These are phyloP conservation scores for Halophytophthora polymorphica DNA, from an alignment of 352 stramenopile species.

Conservation along the genomic window DNA sequence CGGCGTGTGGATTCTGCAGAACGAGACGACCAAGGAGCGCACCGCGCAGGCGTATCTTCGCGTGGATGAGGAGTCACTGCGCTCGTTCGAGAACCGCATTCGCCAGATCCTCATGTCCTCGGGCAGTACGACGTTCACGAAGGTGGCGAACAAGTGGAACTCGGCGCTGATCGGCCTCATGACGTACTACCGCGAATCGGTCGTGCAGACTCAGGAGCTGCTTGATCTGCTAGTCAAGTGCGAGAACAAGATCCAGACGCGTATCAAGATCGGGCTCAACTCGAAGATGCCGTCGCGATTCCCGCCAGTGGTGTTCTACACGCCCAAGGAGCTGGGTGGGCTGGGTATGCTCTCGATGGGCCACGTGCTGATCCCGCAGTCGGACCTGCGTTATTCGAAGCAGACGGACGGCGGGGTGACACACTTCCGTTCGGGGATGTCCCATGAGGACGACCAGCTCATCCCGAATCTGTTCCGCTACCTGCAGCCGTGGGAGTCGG, in stretches of 20 bases:
- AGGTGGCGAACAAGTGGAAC: conserved; percentile 99
- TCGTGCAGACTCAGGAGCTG: conserved; percentile 99
- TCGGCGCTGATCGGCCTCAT: conserved; percentile 96
- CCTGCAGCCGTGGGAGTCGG: conserved; percentile 97
- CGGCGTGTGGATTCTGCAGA: conserved; percentile 99
- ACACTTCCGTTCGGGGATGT: conserved; percentile 98
- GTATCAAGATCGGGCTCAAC: conserved; percentile 99
- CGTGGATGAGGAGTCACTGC: conserved; percentile 94
- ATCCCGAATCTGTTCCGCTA: conserved; percentile 99
- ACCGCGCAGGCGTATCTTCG: conserved; percentile 98
- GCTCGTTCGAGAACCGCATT: conserved; percentile 99
- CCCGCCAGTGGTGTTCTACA: conserved; percentile 99
- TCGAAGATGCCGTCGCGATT: conserved; percentile 99
- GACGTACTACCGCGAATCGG: conserved; percentile 99
- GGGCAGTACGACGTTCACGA: conserved; percentile 99
- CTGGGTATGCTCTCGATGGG: conserved; percentile 99
- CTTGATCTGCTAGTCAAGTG: conserved; percentile 99
- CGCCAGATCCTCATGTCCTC: conserved; percentile 99
- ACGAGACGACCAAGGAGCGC: conserved; percentile 99
- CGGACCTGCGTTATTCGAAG: conserved; percentile 98
- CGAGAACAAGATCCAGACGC: conserved; percentile 99
- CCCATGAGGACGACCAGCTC: conserved; percentile 97
- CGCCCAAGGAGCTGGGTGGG: conserved; percentile 98
- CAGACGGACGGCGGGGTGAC: conserved; percentile 98
- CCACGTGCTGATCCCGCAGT: conserved; percentile 99